Base-by-base conservation (phyloP, 495 filamentous ascomycete species). In the Hypoxylon perforatum region DNA sequence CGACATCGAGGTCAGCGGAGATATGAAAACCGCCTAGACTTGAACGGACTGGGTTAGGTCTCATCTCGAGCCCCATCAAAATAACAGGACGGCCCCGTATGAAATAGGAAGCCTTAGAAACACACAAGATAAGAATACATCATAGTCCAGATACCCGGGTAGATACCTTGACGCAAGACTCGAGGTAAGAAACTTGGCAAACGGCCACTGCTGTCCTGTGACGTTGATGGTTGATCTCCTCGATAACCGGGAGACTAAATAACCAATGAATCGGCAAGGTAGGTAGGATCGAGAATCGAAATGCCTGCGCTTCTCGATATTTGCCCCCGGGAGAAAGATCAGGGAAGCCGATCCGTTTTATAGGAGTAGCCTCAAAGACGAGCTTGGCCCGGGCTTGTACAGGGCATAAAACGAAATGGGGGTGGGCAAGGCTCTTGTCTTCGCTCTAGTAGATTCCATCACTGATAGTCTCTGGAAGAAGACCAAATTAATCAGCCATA, bases 21-120 rank as follows among this genome's bases (percentile, higher is more conserved):
- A 75, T 75, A 61, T 67, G 51, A 64, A 71, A 70, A 67, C 45
- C 69, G 61, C 65, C 71, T 59, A 72, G 64, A 54, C 54, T 35
- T 44, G 33, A 42, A 59, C 48, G 21, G 48, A 58, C 47, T 63
- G 45, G 57, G 61, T 42, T 65, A 61, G 44, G n/a, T 35, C 33
- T 50, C 28, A 48, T 44, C 48, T 63, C 33, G 55, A 48, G 61
- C 56, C 61, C 66, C 66, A 69, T 64, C 47, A 60, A 63, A 35
- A 65, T 17, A 56, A 55, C 12, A 21, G 33, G 36, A 28, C 25
- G 39, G 25, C 44, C 22, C 11, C 46, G 19, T 54, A 18, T 58
- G 22, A 42, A 63, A 57, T 59, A 59, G 36, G 44, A 63, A 53
- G n/a, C 39, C 39, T 44, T 33, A 5, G 11, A 19, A 48, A 38